Conservation (phyloP, 345 rosid genomes). For the Lagerstroemia speciosa region DNA sequence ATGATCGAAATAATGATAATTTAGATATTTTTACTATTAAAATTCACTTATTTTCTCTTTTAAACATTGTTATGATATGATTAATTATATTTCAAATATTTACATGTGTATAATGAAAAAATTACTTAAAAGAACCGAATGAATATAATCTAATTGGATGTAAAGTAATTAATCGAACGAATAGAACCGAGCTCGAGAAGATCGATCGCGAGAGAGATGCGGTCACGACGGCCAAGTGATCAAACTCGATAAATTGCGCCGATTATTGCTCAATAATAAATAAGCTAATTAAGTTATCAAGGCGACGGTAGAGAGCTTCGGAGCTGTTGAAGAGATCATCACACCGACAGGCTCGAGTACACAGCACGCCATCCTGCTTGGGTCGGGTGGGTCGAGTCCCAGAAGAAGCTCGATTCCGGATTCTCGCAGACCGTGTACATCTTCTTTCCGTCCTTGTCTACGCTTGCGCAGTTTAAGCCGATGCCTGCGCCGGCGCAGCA, state of each 20-base stretch:
- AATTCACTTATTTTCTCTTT: too few relatives aligned
- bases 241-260: neutral
- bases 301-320: neutral
- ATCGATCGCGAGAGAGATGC: too few relatives aligned
- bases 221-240: too few relatives aligned
- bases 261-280: neutral
- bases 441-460: conserved; percentile 12
- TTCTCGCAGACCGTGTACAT: conserved; percentile 24
- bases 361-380: conserved; percentile 35
- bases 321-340: conserved; percentile 15
- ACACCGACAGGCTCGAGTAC: conserved; percentile 10
- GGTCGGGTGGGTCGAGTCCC: conserved; percentile 32
- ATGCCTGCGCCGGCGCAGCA: conserved; percentile 9
- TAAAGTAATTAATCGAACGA: too few relatives aligned
- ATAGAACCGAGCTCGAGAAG: too few relatives aligned
- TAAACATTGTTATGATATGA: too few relatives aligned
- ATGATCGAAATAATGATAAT: too few relatives aligned
- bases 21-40: too few relatives aligned
- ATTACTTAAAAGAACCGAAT: too few relatives aligned
- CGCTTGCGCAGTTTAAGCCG: conserved; percentile 7
- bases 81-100: too few relatives aligned
- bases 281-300: neutral
- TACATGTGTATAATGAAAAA: too few relatives aligned
- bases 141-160: too few relatives aligned
- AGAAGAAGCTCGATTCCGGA: conserved; percentile 24